Evolutionary conservation across 1,284 basidiomycete genomes (phyloP).

Genomic region (Cryptococcus sp.): DNA sequence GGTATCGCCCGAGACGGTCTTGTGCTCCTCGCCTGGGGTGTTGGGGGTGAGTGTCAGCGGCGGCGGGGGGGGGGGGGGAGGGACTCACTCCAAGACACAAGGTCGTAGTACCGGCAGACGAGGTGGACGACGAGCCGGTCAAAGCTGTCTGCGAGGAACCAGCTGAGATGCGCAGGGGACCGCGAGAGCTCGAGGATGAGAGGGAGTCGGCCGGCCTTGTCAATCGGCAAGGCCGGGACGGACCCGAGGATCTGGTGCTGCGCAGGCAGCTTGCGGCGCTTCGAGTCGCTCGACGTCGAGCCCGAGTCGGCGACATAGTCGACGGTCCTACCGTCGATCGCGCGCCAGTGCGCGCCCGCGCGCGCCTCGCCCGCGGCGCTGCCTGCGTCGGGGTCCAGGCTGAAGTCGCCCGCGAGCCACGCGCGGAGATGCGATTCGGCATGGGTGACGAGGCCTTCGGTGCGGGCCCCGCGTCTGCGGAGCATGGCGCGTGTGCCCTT

Average conservation of each 20-base stretch:
- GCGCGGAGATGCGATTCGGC: slow-evolving; percentile 36
- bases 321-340: slow-evolving; percentile 32
- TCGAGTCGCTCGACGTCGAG: not conserved
- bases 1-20: slow-evolving; percentile 12
- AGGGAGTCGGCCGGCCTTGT: slow-evolving; percentile 8
- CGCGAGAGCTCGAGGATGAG: slow-evolving; percentile 44
- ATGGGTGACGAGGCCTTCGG: slow-evolving; percentile 36
- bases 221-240: slow-evolving; percentile 26
- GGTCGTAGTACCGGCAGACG: slow-evolving; percentile 45
- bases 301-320: slow-evolving; percentile 7
- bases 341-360: slow-evolving; percentile 34
- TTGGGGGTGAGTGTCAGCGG: no score
- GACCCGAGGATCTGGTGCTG: slow-evolving; percentile 24
- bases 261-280: slow-evolving; percentile 24
- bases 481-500: slow-evolving; percentile 45
- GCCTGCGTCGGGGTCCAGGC: slow-evolving; percentile 1
- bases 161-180: slow-evolving; percentile 44
- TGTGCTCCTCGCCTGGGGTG: slow-evolving; percentile 31
- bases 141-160: slow-evolving; percentile 43
- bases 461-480: slow-evolving; percentile 36
- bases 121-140: slow-evolving; percentile 48
- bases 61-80: not conserved
- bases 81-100: slow-evolving; percentile 48
- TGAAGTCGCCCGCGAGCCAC: slow-evolving; percentile 39
- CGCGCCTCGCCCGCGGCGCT: slow-evolving; percentile 3